phyloP scores from a whole-genome alignment of 139 green algal species.

The Coelastrella sp. region DNA sequence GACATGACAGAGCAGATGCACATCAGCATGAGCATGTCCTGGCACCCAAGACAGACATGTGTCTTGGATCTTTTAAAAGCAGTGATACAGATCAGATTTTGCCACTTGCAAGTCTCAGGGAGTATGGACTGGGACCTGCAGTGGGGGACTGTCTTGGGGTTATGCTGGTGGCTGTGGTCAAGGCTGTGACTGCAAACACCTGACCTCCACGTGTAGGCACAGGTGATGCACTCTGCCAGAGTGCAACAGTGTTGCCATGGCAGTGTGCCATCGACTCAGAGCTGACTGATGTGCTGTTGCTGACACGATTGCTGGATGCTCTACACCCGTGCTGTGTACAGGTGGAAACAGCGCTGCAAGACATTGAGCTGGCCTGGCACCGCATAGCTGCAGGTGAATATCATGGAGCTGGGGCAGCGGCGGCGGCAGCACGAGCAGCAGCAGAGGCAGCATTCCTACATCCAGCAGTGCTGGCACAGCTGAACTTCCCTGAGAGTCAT shows the following conservation, averaged over 20 bases:
- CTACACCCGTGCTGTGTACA: neutral
- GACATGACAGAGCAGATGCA: neutral
- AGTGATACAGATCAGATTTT: too few species aligned
- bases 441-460: constrained; percentile 69
- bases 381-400: constrained; percentile 30
- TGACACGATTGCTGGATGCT: neutral
- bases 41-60: neutral
- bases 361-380: neutral
- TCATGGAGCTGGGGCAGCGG: constrained; percentile 16
- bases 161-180: too few species aligned
- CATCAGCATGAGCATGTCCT: neutral
- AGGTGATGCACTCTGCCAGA: too few species aligned
- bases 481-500: constrained; percentile 70
- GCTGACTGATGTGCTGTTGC: neutral
- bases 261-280: too few species aligned
- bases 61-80: too few species aligned
- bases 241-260: too few species aligned
- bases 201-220: too few species aligned
- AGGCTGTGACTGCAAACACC: too few species aligned
- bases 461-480: constrained; percentile 65
- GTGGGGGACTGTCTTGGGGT: too few species aligned
- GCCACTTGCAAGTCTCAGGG: too few species aligned
- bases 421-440: constrained; percentile 26
- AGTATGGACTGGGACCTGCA: too few species aligned
- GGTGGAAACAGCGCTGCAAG: constrained; percentile 2